phyloP scores from a whole-genome alignment of 2,329 filamentous ascomycete genomes.

The Botrytis squamosa region DNA sequence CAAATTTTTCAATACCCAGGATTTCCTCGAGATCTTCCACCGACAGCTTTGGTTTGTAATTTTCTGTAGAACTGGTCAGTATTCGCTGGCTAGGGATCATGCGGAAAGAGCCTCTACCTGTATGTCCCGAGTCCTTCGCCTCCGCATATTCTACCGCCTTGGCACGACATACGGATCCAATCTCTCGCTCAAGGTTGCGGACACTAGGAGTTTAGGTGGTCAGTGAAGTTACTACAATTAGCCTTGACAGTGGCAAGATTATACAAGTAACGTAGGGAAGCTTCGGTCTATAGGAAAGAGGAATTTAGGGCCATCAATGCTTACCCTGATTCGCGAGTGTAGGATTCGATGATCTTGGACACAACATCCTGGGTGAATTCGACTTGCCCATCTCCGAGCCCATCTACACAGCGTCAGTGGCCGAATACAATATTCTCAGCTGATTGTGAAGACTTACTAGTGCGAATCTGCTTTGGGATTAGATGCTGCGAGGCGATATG shows the following conservation, averaged over 20 bases:
- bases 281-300: not conserved
- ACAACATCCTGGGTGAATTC: constrained; percentile 78
- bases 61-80: constrained; percentile 41
- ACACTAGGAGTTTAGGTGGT: constrained; percentile 56
- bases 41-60: constrained; percentile 72
- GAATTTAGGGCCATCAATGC: constrained; percentile 8
- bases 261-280: not conserved
- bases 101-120: constrained; percentile 25
- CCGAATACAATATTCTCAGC: constrained; percentile 18
- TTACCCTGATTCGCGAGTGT: constrained; percentile 77
- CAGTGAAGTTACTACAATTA: constrained; percentile 12
- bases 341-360: constrained; percentile 92
- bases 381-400: constrained; percentile 73
- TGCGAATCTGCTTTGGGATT: constrained; percentile 92
- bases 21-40: constrained; percentile 85
- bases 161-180: constrained; percentile 88
- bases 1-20: constrained; percentile 87
- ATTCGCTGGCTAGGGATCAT: not conserved
- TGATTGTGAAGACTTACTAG: constrained; percentile 48
- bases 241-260: not conserved
- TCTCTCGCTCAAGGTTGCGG: constrained; percentile 91
- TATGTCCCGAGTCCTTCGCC: constrained; percentile 70
- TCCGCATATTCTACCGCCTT: constrained; percentile 96
- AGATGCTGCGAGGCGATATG: constrained; percentile 91
- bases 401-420: constrained; percentile 49